Evolutionary conservation across 1,284 basidiomycete genomes (phyloP).

Genomic region (Exobasidium cylindrosporum): DNA sequence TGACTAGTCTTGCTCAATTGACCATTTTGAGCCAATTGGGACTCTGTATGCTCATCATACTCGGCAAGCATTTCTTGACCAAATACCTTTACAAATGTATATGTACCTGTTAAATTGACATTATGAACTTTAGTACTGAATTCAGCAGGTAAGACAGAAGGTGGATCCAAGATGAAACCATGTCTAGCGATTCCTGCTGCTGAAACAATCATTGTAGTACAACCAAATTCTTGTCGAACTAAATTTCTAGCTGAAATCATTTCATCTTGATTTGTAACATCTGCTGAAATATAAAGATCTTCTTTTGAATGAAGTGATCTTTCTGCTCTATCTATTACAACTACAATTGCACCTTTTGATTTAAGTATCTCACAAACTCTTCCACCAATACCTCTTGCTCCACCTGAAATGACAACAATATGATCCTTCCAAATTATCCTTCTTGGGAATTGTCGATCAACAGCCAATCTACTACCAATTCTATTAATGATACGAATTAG

Average conservation of each 20-base stretch:
- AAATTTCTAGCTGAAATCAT: slow-evolving; percentile 26
- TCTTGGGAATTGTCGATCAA: slow-evolving; percentile 21
- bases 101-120: slow-evolving; percentile 36
- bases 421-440: slow-evolving; percentile 32
- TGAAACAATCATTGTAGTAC: slow-evolving; percentile 28
- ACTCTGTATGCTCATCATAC: slow-evolving; percentile 19
- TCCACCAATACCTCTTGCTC: slow-evolving; percentile 37
- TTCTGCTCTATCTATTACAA: slow-evolving; percentile 31
- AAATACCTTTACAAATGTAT: slow-evolving; percentile 35
- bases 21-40: neutral
- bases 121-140: slow-evolving; percentile 26
- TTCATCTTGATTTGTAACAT: slow-evolving; percentile 36
- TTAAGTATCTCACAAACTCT: slow-evolving; percentile 26
- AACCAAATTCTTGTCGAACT: slow-evolving; percentile 30
- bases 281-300: slow-evolving; percentile 28
- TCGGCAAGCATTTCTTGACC: slow-evolving; percentile 40
- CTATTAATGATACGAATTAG: slow-evolving; percentile 30
- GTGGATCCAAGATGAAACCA: slow-evolving; percentile 35
- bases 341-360: slow-evolving; percentile 31
- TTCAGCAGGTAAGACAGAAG: slow-evolving; percentile 28
- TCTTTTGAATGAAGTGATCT: slow-evolving; percentile 32
- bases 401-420: slow-evolving; percentile 38
- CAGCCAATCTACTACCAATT: slow-evolving; percentile 27
- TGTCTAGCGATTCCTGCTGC: slow-evolving; percentile 35
- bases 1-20: neutral